Evolutionary conservation across 129 eudicot genomes (phyloP), one percentile per base, ranked within the genome.

Genomic region (Lactuca saligna): DNA sequence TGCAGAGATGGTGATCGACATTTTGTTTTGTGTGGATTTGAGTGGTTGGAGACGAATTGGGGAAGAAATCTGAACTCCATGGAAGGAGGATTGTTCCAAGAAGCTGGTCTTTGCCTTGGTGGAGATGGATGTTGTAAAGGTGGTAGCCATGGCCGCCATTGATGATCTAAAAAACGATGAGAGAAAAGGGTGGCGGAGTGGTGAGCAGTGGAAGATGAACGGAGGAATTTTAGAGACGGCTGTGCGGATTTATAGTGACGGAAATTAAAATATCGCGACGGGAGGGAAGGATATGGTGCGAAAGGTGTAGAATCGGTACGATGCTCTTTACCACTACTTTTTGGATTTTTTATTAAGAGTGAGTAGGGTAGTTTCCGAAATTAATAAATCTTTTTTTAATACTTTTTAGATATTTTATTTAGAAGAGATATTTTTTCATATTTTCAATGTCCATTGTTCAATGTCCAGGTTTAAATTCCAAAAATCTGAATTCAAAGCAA

Each of bases 121-220:
- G 79, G 74, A 58, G 68, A 76, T 67, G 4, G 87, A 82, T 16
- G 87, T 79, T 25, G 87, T 65, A 72, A 79, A 62, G 46, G 87
- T 32, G 37, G 93, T 80, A 7, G 89, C 80, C 85, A 84, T 76
- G 61, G 88, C 44, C 55, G 85, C 92, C 88, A 78, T n/a, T 33
- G 17, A 54, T 25, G 63, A 17, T 34, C 12, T 20, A 32, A 70
- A 20, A 57, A 55, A 13, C 15, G 53, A 37, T 10, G 38, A 12
- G 38, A 12, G 65, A 14, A 44, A 34, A 60, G 3, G 68, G 58
- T 35, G 67, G 57, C 46, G 58, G 57, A 17, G 1, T 13, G 39
- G 53, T 17, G 44, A 7, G 8, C 6, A 7, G 6, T 7, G 51
- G 50, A 10, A 44, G 7, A 11, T 15, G 17, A 10, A 38, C 33